Base-by-base conservation (phyloP, 2,329 filamentous ascomycete genomes). In the Metarhizium guizhouense region DNA sequence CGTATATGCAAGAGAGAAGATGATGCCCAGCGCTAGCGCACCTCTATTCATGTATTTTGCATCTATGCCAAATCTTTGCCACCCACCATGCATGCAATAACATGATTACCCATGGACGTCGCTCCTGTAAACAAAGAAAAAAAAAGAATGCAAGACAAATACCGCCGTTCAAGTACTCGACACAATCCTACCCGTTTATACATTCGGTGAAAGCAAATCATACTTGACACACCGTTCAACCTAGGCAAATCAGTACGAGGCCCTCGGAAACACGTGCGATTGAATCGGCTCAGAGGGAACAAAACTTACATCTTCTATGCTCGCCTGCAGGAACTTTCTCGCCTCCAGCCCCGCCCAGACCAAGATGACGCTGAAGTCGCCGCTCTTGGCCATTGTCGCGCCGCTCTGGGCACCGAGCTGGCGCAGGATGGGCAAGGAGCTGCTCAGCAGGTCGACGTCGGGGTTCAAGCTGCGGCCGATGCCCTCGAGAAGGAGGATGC, bases 311-410 rank as follows among this genome's bases (percentile, higher is more conserved):
- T 91, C 91, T 68, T 95, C 90, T 54, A 95, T 83, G 60, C 90
- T 95, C 48, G 90, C 90, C 72, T 95, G 90, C 72, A 96, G 80
- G 72, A 95, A 94, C 62, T 87, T 86, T 59, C 93, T 81, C 51
- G 91, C 88, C 74, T 97, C 93, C 11, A 97, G 76, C 1, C 93
- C 92, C 57, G 89, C 83, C 93, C 93, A 97, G 5, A 96, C 85
- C 64, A 90, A 85, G 62, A 96, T 75, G 87, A 97, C 94, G 47
- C 85, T 87, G 59, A 88, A 88, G 65, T 92, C 88, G 32, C 87
- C 86, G 38, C 82, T 78, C 66, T 84, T 85, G 55, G 88, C 76
- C 74, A 88, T 86, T 57, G 84, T 75, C 14, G 83, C 82, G 32
- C 87, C 86, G 61, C 86, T 84, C 67, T 92, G 84, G 0, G 91